Conservation (phyloP, 352 stramenopile genomes). For the Globisporangium cylindrosporum region DNA sequence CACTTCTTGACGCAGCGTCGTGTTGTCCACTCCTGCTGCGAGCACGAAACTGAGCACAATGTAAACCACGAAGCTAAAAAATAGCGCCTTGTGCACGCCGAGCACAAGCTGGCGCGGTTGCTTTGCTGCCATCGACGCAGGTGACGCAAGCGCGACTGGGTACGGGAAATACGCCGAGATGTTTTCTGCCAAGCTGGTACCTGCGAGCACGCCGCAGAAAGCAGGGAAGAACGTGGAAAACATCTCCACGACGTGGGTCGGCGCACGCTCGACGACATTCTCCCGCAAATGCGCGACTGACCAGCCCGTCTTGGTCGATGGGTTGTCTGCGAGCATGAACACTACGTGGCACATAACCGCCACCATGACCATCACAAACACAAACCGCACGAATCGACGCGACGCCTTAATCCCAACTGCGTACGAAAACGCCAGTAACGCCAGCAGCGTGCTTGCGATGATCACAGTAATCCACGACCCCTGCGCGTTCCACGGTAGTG, state of each 20-base stretch:
- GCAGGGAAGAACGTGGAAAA: slow-evolving; percentile 43
- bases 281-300: slow-evolving; percentile 23
- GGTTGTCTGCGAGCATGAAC: slow-evolving; percentile 31
- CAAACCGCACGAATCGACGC: slow-evolving; percentile 24
- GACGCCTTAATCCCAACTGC: slow-evolving; percentile 19
- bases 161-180: slow-evolving; percentile 20
- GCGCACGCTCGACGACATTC: slow-evolving; percentile 23
- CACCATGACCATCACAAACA: slow-evolving; percentile 37
- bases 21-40: slow-evolving; percentile 28
- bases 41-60: slow-evolving; percentile 30
- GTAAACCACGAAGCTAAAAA: slow-evolving; percentile 34
- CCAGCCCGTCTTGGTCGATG: slow-evolving; percentile 26
- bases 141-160: slow-evolving; percentile 13
- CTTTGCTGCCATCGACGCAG: slow-evolving; percentile 15
- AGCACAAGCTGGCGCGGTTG: slow-evolving; percentile 33
- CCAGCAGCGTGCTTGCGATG: slow-evolving; percentile 31
- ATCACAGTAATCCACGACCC: slow-evolving; percentile 33
- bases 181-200: slow-evolving; percentile 33
- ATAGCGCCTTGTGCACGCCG: slow-evolving; percentile 41
- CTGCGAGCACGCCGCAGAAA: slow-evolving; percentile 42
- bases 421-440: slow-evolving; percentile 18
- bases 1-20: slow-evolving; percentile 25
- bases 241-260: slow-evolving; percentile 25
- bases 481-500: slow-evolving; percentile 36
- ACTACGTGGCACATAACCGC: slow-evolving; percentile 33